These are phyloP conservation scores for Takashimella koratensis DNA, from an alignment of 1,284 basidiomycete genomes.

Conservation along the genomic window DNA sequence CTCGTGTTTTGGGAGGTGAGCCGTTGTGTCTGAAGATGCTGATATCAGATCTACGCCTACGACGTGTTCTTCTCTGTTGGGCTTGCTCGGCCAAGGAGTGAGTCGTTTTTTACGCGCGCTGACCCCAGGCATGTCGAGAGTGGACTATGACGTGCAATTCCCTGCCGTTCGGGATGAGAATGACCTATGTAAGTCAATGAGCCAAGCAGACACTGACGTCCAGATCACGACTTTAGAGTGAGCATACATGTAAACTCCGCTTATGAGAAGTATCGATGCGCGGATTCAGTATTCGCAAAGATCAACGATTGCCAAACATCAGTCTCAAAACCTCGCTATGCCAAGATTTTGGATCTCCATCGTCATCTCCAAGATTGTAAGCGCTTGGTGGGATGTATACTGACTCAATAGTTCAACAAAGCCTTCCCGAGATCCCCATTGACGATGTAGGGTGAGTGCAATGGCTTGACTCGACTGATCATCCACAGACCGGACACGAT, in stretches of 20 bases:
- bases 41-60: slow-evolving; percentile 12
- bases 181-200: slow-evolving; percentile 10
- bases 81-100: slow-evolving; percentile 12
- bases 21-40: slow-evolving; percentile 6
- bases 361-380: slow-evolving; percentile 19
- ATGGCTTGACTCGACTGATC: too few species aligned
- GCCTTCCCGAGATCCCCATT: too few species aligned
- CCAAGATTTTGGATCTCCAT: slow-evolving; percentile 11
- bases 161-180: slow-evolving; percentile 7
- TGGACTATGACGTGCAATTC: slow-evolving; percentile 13
- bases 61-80: slow-evolving; percentile 11
- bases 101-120: background rate
- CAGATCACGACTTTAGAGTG: too few species aligned
- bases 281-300: slow-evolving; percentile 7
- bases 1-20: slow-evolving; percentile 27
- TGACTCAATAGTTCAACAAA: slow-evolving; percentile 3
- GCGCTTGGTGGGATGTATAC: too few species aligned
- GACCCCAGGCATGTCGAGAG: slow-evolving; percentile 5
- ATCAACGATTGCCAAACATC: slow-evolving; percentile 18
- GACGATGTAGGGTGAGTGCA: too few species aligned
- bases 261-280: slow-evolving; percentile 8
- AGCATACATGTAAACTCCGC: background rate
- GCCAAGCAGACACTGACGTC: too few species aligned
- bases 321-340: slow-evolving; percentile 16
- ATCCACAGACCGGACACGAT: slow-evolving; percentile 1